Evolutionary conservation across 306 rosid species (phyloP), one percentile per base, ranked within the genome.

Genomic region (Canavalia ensiformis): DNA sequence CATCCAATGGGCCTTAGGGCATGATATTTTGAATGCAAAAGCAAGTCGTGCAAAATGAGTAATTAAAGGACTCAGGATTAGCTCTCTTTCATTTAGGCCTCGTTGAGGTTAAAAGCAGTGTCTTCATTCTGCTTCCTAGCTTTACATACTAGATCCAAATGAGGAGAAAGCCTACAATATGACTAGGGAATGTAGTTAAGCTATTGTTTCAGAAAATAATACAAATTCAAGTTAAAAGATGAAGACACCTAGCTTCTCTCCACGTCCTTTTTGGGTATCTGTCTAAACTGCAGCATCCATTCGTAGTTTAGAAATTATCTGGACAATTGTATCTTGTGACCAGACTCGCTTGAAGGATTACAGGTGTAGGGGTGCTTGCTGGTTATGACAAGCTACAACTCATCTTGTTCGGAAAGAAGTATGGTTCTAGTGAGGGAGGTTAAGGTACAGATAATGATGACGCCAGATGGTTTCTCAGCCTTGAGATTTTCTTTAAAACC

Each of bases 351-450:
- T 37, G 94, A 18, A 18, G 25, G 25, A 18, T 92, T 76, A 92
- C 94, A 3, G 97, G 94, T 67, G 97, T 94, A 37, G 94, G 94
- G 70, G 91, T 89, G 75, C 90, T 92, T 58, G 91, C 94, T 52
- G 93, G 94, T 39, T 92, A 90, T 44, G 97, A 92, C 84, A 90
- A 89, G 83, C 81, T 91, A 58, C 97, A 90, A 86, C 86, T 89
- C 13, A 0, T 93, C 49, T 8, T 93, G 78, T 78, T 93, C 0
- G 96, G 96, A 74, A 89, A 91, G 92, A 93, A 91, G 79, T 91
- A 93, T 29, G 96, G 96, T 46, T 93, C 97, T 7, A 95, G 97
- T 7, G 92, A 94, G 10, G 92, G 97, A 31, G 92, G 94, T 60
- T 91, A 88, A 87, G 70, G 57, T 57, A n/a, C 31, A 72, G 46